phyloP scores from a whole-genome alignment of 2,329 filamentous ascomycete genomes.

The Botrytis porri region DNA sequence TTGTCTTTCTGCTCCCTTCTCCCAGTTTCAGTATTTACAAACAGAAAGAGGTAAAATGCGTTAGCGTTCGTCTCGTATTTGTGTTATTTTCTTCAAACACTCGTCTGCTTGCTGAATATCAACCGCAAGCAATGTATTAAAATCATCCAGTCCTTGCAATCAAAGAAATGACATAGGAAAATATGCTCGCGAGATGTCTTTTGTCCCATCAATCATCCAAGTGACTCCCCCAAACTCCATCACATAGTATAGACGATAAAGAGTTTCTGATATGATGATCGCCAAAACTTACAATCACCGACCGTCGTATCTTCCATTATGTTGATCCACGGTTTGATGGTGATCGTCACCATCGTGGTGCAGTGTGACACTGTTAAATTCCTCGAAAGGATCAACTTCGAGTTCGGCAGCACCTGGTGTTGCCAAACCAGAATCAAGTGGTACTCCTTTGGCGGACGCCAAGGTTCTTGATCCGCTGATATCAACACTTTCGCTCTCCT shows the following conservation, averaged over 20 bases:
- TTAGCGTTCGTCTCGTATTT: background rate
- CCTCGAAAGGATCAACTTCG: constrained; percentile 85
- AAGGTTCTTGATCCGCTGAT: constrained; percentile 57
- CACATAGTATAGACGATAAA: background rate
- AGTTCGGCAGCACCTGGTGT: constrained; percentile 71
- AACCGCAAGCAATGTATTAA: constrained; percentile 2
- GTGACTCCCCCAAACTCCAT: background rate
- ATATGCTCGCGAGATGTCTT: constrained; percentile 6
- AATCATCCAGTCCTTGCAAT: background rate
- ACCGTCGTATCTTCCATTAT: constrained; percentile 36
- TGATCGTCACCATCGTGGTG: constrained; percentile 88
- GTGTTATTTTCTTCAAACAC: constrained; percentile 5
- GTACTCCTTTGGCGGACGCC: constrained; percentile 67
- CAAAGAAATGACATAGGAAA: background rate
- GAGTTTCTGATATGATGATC: background rate
- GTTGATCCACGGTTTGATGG: constrained; percentile 32
- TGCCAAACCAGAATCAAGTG: constrained; percentile 77
- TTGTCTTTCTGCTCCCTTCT: constrained; percentile 1
- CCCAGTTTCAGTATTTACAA: constrained; percentile 10
- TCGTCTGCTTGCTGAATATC: background rate
- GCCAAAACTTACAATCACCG: background rate
- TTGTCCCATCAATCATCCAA: background rate
- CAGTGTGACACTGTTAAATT: constrained; percentile 97
- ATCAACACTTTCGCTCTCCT: constrained; percentile 94
- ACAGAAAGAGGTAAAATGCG: constrained; percentile 1